Evolutionary conservation across 1,284 basidiomycete species (phyloP), one percentile per base, ranked within the genome.

Genomic region (Pseudozyma sp.): DNA sequence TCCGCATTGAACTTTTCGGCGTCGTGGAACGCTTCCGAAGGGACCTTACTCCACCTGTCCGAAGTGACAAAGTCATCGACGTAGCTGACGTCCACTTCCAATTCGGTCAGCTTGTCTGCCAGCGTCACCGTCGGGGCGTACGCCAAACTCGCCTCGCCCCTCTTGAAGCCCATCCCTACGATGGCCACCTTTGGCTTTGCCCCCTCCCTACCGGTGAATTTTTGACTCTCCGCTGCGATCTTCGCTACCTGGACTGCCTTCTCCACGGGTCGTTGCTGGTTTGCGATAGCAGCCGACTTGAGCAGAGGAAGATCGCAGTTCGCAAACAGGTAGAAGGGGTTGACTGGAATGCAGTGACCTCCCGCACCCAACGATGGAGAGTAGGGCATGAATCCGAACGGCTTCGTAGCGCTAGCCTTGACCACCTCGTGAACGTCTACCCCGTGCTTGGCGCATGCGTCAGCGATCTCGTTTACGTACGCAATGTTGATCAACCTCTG

Each of bases 401-500:
- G 68, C 54, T 71, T 71, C 0, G 68, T 71, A 4, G 54, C 51
- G 8, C 52, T 55, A 29, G 68, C 68, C n/a, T 34, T 53, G 46
- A 54, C 54, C 6, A 66, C 68, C 44, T 66, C 68, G 50, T 71
- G 68, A 1, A 71, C 55, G 9, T 71, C 68, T 1, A 71, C 58
- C 1, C 63, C 63, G 49, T 61, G 68, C 31, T 55, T 43, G 8
- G 48, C 54, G 42, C 68, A 71, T 1, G 68, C 68, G 44, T 71
- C 68, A 16, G 68, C 57, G 11, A 71, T 71, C 51, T 71, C 68
- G 63, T 71, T 71, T 54, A 71, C 58, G 24, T 71, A 71, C n/a
- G 68, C 63, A 37, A 71, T 71, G 63, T 66, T 65, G 54, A 71
- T 29, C 7, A 71, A 40, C 6, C 68, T 39, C 44, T 66, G 63